These are phyloP conservation scores for Thalia dealbata DNA, from an alignment of 176 grass and related monocot species.

Conservation along the genomic window DNA sequence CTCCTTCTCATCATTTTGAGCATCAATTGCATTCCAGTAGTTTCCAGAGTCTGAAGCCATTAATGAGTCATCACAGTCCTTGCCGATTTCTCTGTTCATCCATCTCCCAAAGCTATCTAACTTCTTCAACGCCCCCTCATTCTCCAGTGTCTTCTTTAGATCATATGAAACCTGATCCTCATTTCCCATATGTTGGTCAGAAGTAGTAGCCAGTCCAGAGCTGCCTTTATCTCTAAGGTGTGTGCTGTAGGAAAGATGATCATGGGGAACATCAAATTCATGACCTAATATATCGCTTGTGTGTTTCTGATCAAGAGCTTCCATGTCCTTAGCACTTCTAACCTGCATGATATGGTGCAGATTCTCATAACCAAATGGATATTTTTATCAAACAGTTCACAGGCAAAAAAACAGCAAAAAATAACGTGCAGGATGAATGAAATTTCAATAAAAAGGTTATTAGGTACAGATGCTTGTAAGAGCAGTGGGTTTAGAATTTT, in stretches of 20 bases:
- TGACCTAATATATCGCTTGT: background rate
- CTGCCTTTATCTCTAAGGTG: background rate
- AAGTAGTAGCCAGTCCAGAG: background rate
- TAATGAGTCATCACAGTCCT: constrained; percentile 53
- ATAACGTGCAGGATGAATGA: too few relatives aligned
- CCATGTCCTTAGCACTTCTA: background rate
- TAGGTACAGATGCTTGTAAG: too few relatives aligned
- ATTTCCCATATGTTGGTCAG: constrained; percentile 10
- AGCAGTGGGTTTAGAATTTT: too few relatives aligned
- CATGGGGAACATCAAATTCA: background rate
- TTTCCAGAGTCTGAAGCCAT: constrained; percentile 56
- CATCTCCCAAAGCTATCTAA: constrained; percentile 95
- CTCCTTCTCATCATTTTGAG: constrained; percentile 34
- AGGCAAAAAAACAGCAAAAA: background rate
- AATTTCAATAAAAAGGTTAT: too few relatives aligned
- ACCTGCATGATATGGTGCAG: constrained; percentile 12
- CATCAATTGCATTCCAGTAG: constrained; percentile 63
- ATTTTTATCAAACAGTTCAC: background rate
- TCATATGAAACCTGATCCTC: constrained; percentile 1
- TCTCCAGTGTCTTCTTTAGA: constrained; percentile 5
- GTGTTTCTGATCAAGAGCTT: background rate
- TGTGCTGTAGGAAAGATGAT: background rate
- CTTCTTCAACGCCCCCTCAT: constrained; percentile 47
- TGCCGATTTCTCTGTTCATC: constrained; percentile 70
- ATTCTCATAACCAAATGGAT: background rate